Percentiles rank a stretch among this genome's conserved stretches.
Conservation (phyloP, 1,139 yeast genomes). For the Blastobotrys elegans region DNA sequence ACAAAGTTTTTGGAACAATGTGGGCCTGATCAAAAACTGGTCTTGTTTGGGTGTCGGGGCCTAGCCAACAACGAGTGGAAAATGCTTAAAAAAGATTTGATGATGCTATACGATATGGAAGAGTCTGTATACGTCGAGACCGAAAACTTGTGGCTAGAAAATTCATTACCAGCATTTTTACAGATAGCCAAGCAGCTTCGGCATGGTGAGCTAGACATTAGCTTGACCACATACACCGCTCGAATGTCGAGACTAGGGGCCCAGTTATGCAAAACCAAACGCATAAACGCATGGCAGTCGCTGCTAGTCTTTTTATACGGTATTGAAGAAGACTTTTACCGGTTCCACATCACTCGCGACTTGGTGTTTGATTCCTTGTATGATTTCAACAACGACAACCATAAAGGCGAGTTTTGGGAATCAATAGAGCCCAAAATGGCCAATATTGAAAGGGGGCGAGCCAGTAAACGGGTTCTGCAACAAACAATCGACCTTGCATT, state of each 20-base stretch:
- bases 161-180: not conserved
- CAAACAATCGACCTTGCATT: not conserved
- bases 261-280: not conserved
- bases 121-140: not conserved
- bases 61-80: not conserved
- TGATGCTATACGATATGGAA: not conserved
- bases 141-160: not conserved
- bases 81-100: not conserved
- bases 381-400: constrained; percentile 1
- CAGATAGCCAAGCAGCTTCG: not conserved
- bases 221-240: not conserved
- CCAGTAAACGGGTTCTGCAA: not conserved
- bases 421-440: not conserved
- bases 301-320: constrained; percentile 1
- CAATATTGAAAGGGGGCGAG: not conserved
- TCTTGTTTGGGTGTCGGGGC: not conserved
- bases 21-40: not conserved
- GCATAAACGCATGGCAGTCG: not conserved
- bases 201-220: not conserved
- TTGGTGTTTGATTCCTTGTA: not conserved
- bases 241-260: not conserved
- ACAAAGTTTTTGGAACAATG: not conserved
- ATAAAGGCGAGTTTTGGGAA: not conserved
- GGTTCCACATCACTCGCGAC: not conserved
- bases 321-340: constrained; percentile 6